Conservation (phyloP, 2,329 filamentous ascomycete species). For the Cladophialophora bantiana region DNA sequence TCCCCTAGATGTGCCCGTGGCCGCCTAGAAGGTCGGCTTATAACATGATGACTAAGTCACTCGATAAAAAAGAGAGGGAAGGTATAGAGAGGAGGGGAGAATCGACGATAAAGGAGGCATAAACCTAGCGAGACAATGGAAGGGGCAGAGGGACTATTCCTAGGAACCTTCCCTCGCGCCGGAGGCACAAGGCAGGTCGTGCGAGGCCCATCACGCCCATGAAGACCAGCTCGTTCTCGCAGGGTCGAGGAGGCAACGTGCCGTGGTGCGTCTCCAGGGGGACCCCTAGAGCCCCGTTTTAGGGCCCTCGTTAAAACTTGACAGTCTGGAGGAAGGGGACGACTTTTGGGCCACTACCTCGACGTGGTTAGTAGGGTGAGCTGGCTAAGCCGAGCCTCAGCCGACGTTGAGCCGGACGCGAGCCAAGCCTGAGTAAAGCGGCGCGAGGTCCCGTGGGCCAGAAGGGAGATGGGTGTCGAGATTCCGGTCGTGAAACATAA, state of each 20-base stretch:
- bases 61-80: slow-evolving; percentile 18
- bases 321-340: no score
- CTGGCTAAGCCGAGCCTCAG: no score
- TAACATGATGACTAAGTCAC: slow-evolving; percentile 6
- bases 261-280: slow-evolving; percentile 18
- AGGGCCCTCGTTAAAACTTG: slow-evolving; percentile 17
- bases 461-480: no score
- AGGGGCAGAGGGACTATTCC: slow-evolving; percentile 16
- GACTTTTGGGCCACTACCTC: no score
- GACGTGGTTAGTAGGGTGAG: no score
- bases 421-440: not conserved
- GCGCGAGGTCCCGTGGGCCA: no score
- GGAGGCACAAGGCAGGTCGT: slow-evolving; percentile 16
- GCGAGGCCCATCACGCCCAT: slow-evolving; percentile 17
- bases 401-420: not conserved
- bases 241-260: slow-evolving; percentile 16
- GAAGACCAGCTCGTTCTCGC: slow-evolving; percentile 16
- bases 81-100: slow-evolving; percentile 13
- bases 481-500: no score
- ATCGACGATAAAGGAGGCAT: not conserved
- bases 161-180: slow-evolving; percentile 19
- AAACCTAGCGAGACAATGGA: slow-evolving; percentile 18
- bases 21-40: no score
- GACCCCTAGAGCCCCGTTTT: slow-evolving; percentile 12
- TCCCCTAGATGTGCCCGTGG: no score